phyloP scores from a whole-genome alignment of 2,329 filamentous ascomycete genomes.

The Clarireedia monteithiana region DNA sequence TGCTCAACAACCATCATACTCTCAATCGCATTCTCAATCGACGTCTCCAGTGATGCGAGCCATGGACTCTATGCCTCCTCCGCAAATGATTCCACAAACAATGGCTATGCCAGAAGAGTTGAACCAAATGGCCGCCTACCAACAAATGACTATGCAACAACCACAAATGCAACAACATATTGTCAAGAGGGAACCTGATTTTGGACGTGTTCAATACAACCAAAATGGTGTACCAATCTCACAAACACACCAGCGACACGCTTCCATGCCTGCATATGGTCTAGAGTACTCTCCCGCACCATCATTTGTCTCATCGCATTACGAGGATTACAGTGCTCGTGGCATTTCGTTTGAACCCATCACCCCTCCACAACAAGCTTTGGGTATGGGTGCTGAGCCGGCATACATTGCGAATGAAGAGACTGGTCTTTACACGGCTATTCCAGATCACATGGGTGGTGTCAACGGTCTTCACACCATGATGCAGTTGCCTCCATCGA shows the following conservation, averaged over 20 bases:
- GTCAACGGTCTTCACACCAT: conserved; percentile 76
- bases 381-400: conserved; percentile 76
- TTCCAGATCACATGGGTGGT: conserved; percentile 72
- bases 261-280: conserved; percentile 93
- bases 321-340: conserved; percentile 94
- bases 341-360: conserved; percentile 95
- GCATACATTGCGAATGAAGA: conserved; percentile 98
- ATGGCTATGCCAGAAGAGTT: conserved; percentile 53
- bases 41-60: conserved; percentile 84
- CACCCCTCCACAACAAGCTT: conserved; percentile 85
- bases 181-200: conserved; percentile 86
- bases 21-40: conserved; percentile 61
- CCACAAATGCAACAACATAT: conserved; percentile 50
- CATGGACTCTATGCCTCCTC: conserved; percentile 90
- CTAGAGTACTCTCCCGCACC: conserved; percentile 97
- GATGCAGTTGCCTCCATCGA: conserved; percentile 84
- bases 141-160: conserved; percentile 57
- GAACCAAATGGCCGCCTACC: conserved; percentile 58
- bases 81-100: conserved; percentile 64
- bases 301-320: conserved; percentile 97
- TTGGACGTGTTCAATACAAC: conserved; percentile 76
- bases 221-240: conserved; percentile 81
- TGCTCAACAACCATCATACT: conserved; percentile 55
- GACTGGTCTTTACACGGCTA: conserved; percentile 89
- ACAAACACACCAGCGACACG: conserved; percentile 82